Conservation (phyloP, 164 flowering plant genomes). For the Malania oleifera region DNA sequence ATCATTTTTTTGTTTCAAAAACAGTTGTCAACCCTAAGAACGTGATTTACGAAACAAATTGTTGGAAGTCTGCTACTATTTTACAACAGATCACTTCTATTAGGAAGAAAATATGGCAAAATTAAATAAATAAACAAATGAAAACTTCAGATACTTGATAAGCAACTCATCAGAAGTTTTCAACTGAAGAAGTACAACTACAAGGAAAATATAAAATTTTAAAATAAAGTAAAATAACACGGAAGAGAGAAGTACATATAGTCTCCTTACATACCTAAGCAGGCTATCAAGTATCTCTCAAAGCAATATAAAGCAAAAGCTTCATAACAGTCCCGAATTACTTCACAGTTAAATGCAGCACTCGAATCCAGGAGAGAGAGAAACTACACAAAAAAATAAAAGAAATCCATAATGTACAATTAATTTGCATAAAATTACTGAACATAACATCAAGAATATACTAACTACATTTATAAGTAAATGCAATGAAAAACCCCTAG, state of each 20-base stretch:
- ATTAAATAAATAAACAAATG: too few species aligned
- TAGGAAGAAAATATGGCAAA: too few species aligned
- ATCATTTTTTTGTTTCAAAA: too few species aligned
- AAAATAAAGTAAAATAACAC: neutral
- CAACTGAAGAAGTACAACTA: neutral
- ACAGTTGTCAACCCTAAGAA: too few species aligned
- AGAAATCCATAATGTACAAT: conserved; percentile 1
- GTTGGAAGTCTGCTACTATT: too few species aligned
- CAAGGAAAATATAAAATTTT: neutral
- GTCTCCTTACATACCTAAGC: conserved; percentile 62
- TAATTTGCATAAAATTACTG: neutral
- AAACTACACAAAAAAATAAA: conserved; percentile 44
- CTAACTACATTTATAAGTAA: neutral
- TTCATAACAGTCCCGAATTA: conserved; percentile 94
- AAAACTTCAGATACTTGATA: neutral
- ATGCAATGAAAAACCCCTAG: neutral
- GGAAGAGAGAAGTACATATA: too few species aligned
- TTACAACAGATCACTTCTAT: too few species aligned
- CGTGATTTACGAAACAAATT: too few species aligned
- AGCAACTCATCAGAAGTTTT: neutral
- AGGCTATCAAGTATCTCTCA: conserved; percentile 94
- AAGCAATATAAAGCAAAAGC: conserved; percentile 98
- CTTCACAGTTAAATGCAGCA: conserved; percentile 85
- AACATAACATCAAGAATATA: neutral
- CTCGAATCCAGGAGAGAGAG: conserved; percentile 65